phyloP scores from a whole-genome alignment of 352 stramenopile species.

The Globisporangium cystogenes region DNA sequence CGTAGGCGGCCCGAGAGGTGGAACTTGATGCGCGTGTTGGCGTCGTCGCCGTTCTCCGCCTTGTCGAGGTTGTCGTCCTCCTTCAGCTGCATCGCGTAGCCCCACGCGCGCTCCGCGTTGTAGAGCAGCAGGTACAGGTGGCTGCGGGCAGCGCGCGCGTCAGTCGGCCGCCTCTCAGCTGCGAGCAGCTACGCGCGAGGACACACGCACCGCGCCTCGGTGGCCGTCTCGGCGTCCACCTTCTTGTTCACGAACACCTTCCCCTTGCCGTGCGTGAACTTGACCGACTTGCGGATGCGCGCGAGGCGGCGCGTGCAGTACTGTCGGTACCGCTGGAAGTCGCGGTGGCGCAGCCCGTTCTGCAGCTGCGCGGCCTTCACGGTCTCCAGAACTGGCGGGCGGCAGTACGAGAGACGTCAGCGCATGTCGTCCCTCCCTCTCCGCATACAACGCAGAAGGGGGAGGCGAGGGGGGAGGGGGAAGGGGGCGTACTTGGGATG shows the following conservation, averaged over 20 bases:
- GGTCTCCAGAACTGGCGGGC: slow-evolving; percentile 65
- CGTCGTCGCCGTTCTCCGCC: slow-evolving; percentile 77
- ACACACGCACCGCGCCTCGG: slow-evolving; percentile 50
- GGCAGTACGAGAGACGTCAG: background rate
- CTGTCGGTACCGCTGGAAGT: slow-evolving; percentile 90
- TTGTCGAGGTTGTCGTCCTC: slow-evolving; percentile 85
- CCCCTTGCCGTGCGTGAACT: slow-evolving; percentile 86
- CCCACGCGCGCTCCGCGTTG: slow-evolving; percentile 89
- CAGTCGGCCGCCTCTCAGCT: background rate
- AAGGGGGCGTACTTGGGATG: slow-evolving; percentile 32
- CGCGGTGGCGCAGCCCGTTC: slow-evolving; percentile 86
- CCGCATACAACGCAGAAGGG: background rate
- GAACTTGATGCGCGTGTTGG: slow-evolving; percentile 87
- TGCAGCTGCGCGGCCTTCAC: slow-evolving; percentile 87
- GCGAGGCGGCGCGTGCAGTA: slow-evolving; percentile 86
- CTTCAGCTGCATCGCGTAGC: slow-evolving; percentile 90
- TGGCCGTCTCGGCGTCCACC: slow-evolving; percentile 72
- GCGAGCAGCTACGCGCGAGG: background rate
- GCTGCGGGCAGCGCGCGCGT: slow-evolving; percentile 12
- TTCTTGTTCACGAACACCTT: slow-evolving; percentile 82
- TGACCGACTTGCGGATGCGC: slow-evolving; percentile 83
- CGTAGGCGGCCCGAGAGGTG: slow-evolving; percentile 82
- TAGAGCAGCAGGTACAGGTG: slow-evolving; percentile 87
- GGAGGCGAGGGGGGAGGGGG: background rate
- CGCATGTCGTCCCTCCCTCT: background rate